A percentile compares a stretch with the other conserved stretches of the same genome.
These are phyloP conservation scores for Phytophthora rubi DNA, from an alignment of 352 stramenopile genomes.

Conservation along the genomic window DNA sequence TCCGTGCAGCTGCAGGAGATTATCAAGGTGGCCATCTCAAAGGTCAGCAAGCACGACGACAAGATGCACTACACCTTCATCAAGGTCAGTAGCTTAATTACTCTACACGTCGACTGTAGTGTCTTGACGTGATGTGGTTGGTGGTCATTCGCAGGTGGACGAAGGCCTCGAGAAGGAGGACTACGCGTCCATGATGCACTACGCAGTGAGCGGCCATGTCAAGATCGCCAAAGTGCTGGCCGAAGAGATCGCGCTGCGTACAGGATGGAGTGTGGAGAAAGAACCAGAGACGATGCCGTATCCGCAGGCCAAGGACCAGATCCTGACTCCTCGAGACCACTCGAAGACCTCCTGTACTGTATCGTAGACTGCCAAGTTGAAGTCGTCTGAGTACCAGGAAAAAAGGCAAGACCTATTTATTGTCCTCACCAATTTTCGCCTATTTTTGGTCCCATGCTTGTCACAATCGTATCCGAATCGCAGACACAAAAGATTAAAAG, in stretches of 20 bases:
- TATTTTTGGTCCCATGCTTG: neutral
- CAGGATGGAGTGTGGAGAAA: constrained; percentile 66
- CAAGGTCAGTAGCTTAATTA: constrained; percentile 32
- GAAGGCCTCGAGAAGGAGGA: constrained; percentile 69
- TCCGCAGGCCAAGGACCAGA: constrained; percentile 79
- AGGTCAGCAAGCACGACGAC: constrained; percentile 75
- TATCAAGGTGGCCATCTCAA: constrained; percentile 84
- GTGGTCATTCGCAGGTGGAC: constrained; percentile 50
- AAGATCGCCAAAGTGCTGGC: constrained; percentile 82
- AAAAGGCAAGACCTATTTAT: constrained; percentile 45
- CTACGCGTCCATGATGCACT: constrained; percentile 85
- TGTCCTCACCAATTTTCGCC: constrained; percentile 9
- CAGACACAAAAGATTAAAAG: neutral
- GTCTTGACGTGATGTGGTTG: neutral
- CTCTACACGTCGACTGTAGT: neutral
- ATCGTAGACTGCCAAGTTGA: constrained; percentile 39
- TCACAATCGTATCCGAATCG: neutral
- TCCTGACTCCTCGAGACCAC: constrained; percentile 70
- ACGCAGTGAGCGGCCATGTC: constrained; percentile 81
- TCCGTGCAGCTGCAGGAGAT: constrained; percentile 87
- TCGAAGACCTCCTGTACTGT: constrained; percentile 47
- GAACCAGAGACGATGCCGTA: constrained; percentile 74
- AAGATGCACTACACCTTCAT: constrained; percentile 87
- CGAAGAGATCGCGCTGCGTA: constrained; percentile 73
- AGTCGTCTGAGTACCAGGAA: constrained; percentile 20